Conservation (phyloP, 345 rosid genomes). For the Cardamine resedifolia region DNA sequence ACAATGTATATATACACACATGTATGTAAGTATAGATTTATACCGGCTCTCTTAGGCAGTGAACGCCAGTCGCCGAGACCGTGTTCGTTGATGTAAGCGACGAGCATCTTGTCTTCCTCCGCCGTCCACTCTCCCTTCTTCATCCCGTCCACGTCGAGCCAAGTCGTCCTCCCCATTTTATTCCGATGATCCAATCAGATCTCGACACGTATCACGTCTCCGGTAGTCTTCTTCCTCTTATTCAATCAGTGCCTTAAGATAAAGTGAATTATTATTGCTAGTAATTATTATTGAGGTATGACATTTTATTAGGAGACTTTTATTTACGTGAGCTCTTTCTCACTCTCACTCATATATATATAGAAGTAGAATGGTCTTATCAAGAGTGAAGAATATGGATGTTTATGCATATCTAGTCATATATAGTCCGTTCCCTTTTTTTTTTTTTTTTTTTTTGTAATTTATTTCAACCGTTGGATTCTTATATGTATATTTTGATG, state of each 20-base stretch:
- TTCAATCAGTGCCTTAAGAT: neutral
- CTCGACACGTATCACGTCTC: slow-evolving; percentile 11
- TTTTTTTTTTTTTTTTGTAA: neutral
- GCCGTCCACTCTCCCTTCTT: slow-evolving; percentile 85
- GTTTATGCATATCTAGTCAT: slow-evolving; percentile 4
- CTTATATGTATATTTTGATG: neutral
- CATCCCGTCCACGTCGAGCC: slow-evolving; percentile 38
- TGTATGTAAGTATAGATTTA: slow-evolving; percentile 19
- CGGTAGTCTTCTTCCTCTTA: neutral
- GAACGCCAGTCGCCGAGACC: slow-evolving; percentile 75
- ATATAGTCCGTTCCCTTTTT: neutral
- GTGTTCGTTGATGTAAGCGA: slow-evolving; percentile 46
- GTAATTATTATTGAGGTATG: neutral
- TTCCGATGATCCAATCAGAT: slow-evolving; percentile 10
- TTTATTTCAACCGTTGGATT: slow-evolving; percentile 27
- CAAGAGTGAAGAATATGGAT: neutral
- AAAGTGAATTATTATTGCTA: slow-evolving; percentile 20
- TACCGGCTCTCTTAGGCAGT: slow-evolving; percentile 67
- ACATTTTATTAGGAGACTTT: neutral
- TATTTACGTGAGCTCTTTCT: neutral
- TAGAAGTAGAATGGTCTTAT: neutral
- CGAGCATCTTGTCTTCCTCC: slow-evolving; percentile 67
- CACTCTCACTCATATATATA: neutral
- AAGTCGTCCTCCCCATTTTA: slow-evolving; percentile 37
- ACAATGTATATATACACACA: neutral